A percentile compares a stretch with the other conserved stretches of the same genome.
Evolutionary conservation across 768 basidiomycete species (phyloP).

Genomic region (Mycena rosella): DNA sequence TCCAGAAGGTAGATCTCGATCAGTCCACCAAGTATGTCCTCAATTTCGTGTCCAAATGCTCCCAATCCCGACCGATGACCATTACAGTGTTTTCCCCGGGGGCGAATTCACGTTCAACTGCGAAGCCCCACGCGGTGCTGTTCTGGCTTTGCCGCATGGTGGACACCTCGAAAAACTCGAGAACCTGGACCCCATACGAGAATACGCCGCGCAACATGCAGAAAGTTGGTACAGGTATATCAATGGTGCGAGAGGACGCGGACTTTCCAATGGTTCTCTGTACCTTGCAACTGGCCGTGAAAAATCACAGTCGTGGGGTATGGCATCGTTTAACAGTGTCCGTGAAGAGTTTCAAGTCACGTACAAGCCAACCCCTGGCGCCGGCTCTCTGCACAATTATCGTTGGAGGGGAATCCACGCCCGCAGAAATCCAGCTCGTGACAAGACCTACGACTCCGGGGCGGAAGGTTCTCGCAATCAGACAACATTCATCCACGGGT

Average conservation of each 20-base stretch:
- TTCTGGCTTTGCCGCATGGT: constrained; percentile 34
- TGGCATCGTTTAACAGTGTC: constrained; percentile 29
- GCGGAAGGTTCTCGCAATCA: background rate
- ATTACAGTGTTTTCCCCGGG: too few relatives aligned
- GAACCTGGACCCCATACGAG: constrained; percentile 14
- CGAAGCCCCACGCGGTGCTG: constrained; percentile 22
- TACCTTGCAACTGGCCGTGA: constrained; percentile 40
- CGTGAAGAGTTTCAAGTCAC: background rate
- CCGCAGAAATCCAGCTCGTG: background rate
- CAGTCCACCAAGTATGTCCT: background rate
- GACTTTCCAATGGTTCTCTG: constrained; percentile 29
- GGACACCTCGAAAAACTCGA: constrained; percentile 23
- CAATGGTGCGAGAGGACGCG: constrained; percentile 19
- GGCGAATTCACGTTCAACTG: constrained; percentile 3
- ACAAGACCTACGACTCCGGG: background rate
- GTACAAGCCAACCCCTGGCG: background rate
- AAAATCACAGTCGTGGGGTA: constrained; percentile 37
- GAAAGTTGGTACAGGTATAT: constrained; percentile 35
- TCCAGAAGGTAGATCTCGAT: background rate
- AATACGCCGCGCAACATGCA: constrained; percentile 34
- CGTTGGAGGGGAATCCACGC: background rate
- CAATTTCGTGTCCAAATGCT: too few relatives aligned
- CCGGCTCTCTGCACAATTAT: background rate
- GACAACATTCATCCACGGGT: constrained; percentile 20
- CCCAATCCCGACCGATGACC: too few relatives aligned